A percentile compares a stretch with the other conserved stretches of the same genome.
These are phyloP conservation scores for Phytopythium sindhum DNA, from an alignment of 352 stramenopile genomes.

Conservation along the genomic window DNA sequence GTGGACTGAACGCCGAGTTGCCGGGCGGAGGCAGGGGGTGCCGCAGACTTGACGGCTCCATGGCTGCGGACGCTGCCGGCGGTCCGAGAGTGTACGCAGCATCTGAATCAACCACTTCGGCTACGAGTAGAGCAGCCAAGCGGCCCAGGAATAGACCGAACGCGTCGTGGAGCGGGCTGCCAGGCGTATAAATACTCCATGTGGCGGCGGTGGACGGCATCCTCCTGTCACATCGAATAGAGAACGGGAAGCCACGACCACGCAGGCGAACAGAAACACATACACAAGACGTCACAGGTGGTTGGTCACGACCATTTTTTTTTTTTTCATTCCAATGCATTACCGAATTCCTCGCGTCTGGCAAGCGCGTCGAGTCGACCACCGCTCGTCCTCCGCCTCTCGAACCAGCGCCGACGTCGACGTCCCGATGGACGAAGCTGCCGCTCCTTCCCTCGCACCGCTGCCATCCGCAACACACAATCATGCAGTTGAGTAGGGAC, in stretches of 20 bases:
- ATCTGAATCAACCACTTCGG: neutral
- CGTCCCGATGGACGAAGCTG: neutral
- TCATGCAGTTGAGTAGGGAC: neutral
- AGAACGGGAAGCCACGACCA: neutral
- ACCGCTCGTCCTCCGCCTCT: neutral
- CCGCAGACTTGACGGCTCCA: neutral
- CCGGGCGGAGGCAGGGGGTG: neutral
- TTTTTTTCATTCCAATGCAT: slow-evolving; percentile 1
- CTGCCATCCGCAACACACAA: neutral
- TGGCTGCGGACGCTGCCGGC: neutral
- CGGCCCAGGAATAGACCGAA: neutral
- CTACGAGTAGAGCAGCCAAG: neutral
- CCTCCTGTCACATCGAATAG: neutral
- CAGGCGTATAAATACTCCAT: neutral
- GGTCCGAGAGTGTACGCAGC: neutral
- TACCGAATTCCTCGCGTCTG: neutral
- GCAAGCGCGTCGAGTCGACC: neutral
- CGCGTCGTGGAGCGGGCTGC: no score
- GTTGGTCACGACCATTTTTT: neutral
- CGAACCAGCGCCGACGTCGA: neutral
- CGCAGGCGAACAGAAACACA: neutral
- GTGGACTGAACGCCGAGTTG: slow-evolving; percentile 1
- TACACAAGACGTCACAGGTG: neutral
- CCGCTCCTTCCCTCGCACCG: neutral
- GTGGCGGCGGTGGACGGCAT: neutral